These are phyloP conservation scores for Phytophthora idaei DNA, from an alignment of 352 stramenopile species.

Conservation along the genomic window DNA sequence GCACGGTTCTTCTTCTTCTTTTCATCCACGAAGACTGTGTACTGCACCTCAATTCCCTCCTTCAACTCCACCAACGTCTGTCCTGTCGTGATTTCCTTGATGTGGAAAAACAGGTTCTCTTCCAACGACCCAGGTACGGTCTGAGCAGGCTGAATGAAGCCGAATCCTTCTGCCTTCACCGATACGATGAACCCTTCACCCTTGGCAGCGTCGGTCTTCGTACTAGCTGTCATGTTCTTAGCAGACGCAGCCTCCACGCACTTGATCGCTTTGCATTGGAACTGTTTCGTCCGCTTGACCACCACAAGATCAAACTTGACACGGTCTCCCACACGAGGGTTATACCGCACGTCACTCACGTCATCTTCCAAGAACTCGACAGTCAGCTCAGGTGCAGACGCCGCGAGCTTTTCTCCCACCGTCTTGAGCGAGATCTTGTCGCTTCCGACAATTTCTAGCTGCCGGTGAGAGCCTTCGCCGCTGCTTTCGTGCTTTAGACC, in stretches of 20 bases:
- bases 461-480: constrained; percentile 46
- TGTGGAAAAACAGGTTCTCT: constrained; percentile 83
- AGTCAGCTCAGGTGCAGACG: constrained; percentile 36
- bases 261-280: constrained; percentile 57
- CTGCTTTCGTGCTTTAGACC: constrained; percentile 59
- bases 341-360: constrained; percentile 69
- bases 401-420: constrained; percentile 27
- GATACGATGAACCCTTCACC: constrained; percentile 68
- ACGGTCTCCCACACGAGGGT: constrained; percentile 62
- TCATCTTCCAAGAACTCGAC: constrained; percentile 70
- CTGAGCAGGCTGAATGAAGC: constrained; percentile 72
- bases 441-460: constrained; percentile 43
- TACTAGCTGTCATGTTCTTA: constrained; percentile 18
- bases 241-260: constrained; percentile 42
- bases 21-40: constrained; percentile 60
- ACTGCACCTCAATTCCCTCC: constrained; percentile 76
- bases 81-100: constrained; percentile 68
- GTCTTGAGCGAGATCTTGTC: constrained; percentile 29
- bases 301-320: constrained; percentile 66
- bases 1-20: constrained; percentile 80
- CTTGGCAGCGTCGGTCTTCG: constrained; percentile 25
- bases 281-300: constrained; percentile 71
- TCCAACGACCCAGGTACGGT: constrained; percentile 36
- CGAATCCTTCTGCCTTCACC: constrained; percentile 75
- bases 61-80: constrained; percentile 64